Percentiles rank a stretch among this genome's conserved stretches.
These are phyloP conservation scores for Claviceps africana DNA, from an alignment of 2,329 filamentous ascomycete species.

Conservation along the genomic window DNA sequence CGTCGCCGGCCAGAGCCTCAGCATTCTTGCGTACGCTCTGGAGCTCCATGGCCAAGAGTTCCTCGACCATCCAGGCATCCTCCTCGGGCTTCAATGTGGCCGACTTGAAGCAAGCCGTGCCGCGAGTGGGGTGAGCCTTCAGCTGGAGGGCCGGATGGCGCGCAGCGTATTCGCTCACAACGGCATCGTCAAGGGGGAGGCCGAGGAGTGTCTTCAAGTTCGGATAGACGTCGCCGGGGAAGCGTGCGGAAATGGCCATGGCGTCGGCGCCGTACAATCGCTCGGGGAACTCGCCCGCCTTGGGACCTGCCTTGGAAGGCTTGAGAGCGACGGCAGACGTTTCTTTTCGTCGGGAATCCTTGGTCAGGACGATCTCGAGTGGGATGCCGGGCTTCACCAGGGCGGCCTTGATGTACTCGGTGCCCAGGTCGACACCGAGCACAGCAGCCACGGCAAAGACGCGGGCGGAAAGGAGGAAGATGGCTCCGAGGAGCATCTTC, in stretches of 20 bases:
- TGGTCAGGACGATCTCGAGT: slow-evolving; percentile 93
- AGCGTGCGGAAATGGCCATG: slow-evolving; percentile 70
- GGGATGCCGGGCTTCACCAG: slow-evolving; percentile 94
- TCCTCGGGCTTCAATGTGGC: slow-evolving; percentile 46
- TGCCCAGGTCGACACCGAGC: slow-evolving; percentile 84
- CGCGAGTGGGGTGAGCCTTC: slow-evolving; percentile 42
- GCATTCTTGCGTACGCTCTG: slow-evolving; percentile 85
- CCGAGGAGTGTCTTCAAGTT: slow-evolving; percentile 90
- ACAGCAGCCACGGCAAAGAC: slow-evolving; percentile 54
- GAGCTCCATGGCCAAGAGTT: slow-evolving; percentile 90
- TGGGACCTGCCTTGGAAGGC: slow-evolving; percentile 52
- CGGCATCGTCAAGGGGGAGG: slow-evolving; percentile 44
- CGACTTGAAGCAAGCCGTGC: slow-evolving; percentile 74
- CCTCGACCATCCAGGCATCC: slow-evolving; percentile 68
- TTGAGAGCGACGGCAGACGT: slow-evolving; percentile 86
- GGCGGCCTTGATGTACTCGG: slow-evolving; percentile 91
- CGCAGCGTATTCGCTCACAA: slow-evolving; percentile 55
- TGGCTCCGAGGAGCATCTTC: slow-evolving; percentile 23
- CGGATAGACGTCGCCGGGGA: slow-evolving; percentile 85
- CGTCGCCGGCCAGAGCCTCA: slow-evolving; percentile 65
- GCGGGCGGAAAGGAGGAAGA: slow-evolving; percentile 25
- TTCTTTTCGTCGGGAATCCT: slow-evolving; percentile 95
- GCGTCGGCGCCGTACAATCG: slow-evolving; percentile 86
- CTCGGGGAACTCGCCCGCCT: slow-evolving; percentile 63
- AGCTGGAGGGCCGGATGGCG: slow-evolving; percentile 69